A percentile compares a stretch with the other conserved stretches of the same genome.
These are phyloP conservation scores for Boletus edulis DNA, from an alignment of 768 basidiomycete species.

Conservation along the genomic window DNA sequence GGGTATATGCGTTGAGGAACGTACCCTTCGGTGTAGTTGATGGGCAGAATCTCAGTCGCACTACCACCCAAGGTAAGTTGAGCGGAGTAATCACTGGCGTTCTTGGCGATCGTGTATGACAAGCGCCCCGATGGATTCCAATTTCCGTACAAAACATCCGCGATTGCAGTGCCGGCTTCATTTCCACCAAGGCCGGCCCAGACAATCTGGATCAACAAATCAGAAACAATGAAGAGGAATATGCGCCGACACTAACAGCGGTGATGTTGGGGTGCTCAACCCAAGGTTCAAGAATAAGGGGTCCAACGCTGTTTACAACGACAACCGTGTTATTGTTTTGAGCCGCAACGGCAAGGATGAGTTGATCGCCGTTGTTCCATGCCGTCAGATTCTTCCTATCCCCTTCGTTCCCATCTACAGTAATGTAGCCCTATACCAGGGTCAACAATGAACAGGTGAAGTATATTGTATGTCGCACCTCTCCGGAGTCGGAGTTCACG, in stretches of 20 bases:
- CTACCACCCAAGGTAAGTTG: conserved; percentile 31
- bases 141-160: conserved; percentile 73
- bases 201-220: conserved; percentile 34
- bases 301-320: conserved; percentile 76
- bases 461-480: conserved; percentile 34
- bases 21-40: conserved; percentile 61
- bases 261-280: conserved; percentile 72
- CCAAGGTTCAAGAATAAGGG: conserved; percentile 68
- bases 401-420: conserved; percentile 53
- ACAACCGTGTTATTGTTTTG: conserved; percentile 78
- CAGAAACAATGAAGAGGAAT: background rate
- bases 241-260: conserved; percentile 46
- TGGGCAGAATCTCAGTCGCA: conserved; percentile 35
- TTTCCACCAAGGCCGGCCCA: conserved; percentile 62
- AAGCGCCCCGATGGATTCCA: conserved; percentile 74
- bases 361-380: conserved; percentile 34
- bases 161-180: conserved; percentile 74
- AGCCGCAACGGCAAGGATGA: conserved; percentile 58
- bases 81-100: conserved; percentile 48
- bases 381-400: conserved; percentile 40
- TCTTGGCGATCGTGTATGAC: conserved; percentile 74
- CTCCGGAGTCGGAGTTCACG: conserved; percentile 81
- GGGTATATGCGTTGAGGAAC: background rate
- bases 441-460: background rate
- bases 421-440: conserved; percentile 42